These are phyloP conservation scores for Emmonsiellopsis sp. DNA, from an alignment of 2,329 filamentous ascomycete species.

Conservation along the genomic window DNA sequence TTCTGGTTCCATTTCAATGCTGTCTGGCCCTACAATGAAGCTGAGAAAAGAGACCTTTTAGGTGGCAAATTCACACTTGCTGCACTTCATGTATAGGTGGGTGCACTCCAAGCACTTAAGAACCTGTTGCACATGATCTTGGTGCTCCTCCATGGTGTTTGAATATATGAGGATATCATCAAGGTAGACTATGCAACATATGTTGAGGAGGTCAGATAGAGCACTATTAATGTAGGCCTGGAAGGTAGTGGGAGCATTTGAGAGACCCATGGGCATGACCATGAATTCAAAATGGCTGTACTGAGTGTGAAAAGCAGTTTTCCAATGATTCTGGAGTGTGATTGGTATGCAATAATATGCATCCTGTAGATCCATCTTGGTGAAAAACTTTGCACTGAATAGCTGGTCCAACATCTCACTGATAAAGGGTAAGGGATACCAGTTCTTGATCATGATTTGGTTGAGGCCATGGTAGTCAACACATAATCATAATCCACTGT, in stretches of 20 bases:
- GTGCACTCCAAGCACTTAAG: slow-evolving; percentile 3
- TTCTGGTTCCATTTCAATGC: slow-evolving; percentile 13
- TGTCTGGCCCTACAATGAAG: slow-evolving; percentile 8
- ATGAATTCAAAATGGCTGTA: neutral
- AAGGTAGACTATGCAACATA: neutral
- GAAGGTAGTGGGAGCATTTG: neutral
- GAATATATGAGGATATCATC: slow-evolving; percentile 5
- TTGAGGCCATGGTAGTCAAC: slow-evolving; percentile 21
- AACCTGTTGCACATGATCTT: slow-evolving; percentile 4
- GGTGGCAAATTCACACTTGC: slow-evolving; percentile 11
- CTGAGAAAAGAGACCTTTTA: slow-evolving; percentile 10
- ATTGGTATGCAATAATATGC: slow-evolving; percentile 18
- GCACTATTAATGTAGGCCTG: neutral
- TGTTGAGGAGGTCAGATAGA: neutral
- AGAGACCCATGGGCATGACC: neutral
- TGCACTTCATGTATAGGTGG: slow-evolving; percentile 6
- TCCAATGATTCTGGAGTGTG: neutral
- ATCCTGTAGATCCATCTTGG: slow-evolving; percentile 16
- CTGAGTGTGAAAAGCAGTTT: neutral
- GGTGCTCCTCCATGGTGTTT: neutral
- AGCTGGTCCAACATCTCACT: slow-evolving; percentile 15
- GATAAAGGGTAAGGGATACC: slow-evolving; percentile 19
- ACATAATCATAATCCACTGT: slow-evolving; percentile 14
- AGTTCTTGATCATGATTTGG: slow-evolving; percentile 17
- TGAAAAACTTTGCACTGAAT: slow-evolving; percentile 14